phyloP scores from a whole-genome alignment of 1,284 basidiomycete genomes.

The Cutaneotrichosporon curvatum region DNA sequence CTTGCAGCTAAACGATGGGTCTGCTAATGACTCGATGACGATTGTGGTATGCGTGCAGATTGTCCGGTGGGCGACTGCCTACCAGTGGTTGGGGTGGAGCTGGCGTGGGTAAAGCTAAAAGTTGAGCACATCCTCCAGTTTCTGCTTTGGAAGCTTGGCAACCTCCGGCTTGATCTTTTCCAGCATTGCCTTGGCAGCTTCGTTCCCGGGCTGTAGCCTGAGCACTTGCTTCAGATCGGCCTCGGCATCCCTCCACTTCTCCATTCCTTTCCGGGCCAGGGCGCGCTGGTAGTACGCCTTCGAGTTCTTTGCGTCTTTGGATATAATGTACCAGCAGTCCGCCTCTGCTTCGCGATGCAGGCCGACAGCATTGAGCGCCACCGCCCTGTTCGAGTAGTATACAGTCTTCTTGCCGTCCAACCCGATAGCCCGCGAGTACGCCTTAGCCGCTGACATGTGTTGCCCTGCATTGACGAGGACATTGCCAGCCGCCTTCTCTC shows the following conservation, averaged over 20 bases:
- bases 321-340: slow-evolving; percentile 41
- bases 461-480: slow-evolving; percentile 32
- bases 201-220: slow-evolving; percentile 29
- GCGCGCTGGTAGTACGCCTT: slow-evolving; percentile 46
- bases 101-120: no score
- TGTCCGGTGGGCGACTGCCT: no score
- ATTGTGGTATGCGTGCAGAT: no score
- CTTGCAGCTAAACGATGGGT: no score
- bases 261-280: slow-evolving; percentile 36
- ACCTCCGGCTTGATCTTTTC: slow-evolving; percentile 26
- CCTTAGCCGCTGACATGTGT: slow-evolving; percentile 33
- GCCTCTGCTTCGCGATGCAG: slow-evolving; percentile 37
- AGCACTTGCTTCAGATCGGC: slow-evolving; percentile 35
- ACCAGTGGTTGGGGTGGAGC: no score
- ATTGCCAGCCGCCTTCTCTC: slow-evolving; percentile 45
- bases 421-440: slow-evolving; percentile 45
- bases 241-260: slow-evolving; percentile 41
- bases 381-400: slow-evolving; percentile 45
- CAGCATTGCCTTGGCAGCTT: slow-evolving; percentile 37
- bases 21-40: no score
- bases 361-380: slow-evolving; percentile 43
- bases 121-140: slow-evolving; percentile 29
- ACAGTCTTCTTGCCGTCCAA: slow-evolving; percentile 46
- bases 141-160: slow-evolving; percentile 31
- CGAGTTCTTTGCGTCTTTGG: slow-evolving; percentile 41